phyloP scores from a whole-genome alignment of 2,329 filamentous ascomycete genomes.

The Fusarium succisae region DNA sequence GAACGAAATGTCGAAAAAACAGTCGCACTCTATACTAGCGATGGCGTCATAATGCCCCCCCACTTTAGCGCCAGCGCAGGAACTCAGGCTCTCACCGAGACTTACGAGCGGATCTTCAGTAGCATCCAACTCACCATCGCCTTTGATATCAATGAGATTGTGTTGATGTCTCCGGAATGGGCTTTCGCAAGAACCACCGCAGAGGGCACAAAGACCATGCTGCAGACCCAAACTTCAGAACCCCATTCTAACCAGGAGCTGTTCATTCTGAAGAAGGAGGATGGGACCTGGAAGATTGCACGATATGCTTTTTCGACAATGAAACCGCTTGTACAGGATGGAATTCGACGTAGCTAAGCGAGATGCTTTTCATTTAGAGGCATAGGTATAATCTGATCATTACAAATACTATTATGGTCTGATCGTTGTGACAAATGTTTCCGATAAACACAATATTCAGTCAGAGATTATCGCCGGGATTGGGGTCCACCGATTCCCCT shows the following conservation, averaged over 20 bases:
- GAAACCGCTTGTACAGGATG: background rate
- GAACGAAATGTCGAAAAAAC: background rate
- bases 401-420: background rate
- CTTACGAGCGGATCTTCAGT: background rate
- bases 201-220: background rate
- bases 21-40: background rate
- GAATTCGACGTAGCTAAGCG: background rate
- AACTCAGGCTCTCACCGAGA: accelerated
- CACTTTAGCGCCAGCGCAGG: background rate
- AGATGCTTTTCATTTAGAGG: accelerated
- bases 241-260: background rate
- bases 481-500: background rate
- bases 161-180: background rate
- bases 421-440: background rate
- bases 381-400: accelerated
- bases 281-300: background rate
- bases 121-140: background rate
- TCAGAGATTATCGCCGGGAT: background rate
- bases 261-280: background rate
- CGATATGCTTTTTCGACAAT: background rate
- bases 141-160: background rate
- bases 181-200: background rate
- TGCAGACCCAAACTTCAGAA: background rate
- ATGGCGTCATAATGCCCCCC: background rate
- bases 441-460: background rate